Conservation (phyloP, 1,284 basidiomycete species). For the Gymnopus androsaceus region DNA sequence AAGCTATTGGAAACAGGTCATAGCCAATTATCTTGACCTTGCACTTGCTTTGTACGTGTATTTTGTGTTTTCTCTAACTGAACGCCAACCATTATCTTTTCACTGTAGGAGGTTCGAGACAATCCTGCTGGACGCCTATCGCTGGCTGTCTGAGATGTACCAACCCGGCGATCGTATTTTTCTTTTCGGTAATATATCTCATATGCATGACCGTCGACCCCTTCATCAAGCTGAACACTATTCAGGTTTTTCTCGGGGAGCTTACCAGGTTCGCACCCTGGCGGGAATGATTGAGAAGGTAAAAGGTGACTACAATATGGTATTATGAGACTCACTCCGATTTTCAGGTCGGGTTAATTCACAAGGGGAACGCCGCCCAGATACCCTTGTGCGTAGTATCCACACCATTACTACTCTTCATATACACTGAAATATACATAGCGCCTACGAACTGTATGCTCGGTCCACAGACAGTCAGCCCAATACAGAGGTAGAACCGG, state of each 20-base stretch:
- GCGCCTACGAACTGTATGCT: constrained; percentile 34
- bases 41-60: neutral
- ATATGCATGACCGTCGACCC: too few relatives aligned
- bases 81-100: neutral
- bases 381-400: too few relatives aligned
- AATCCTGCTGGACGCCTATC: neutral
- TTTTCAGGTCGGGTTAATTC: too few relatives aligned
- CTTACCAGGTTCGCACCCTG: constrained; percentile 34
- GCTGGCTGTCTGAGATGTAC: constrained; percentile 36
- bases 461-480: too few relatives aligned
- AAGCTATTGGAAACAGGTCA: neutral
- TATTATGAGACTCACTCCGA: too few relatives aligned
- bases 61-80: neutral
- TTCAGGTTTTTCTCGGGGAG: too few relatives aligned
- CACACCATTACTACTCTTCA: constrained; percentile 27
- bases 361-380: too few relatives aligned
- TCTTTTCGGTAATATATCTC: too few relatives aligned
- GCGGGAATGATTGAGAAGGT: constrained; percentile 35
- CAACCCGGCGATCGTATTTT: too few relatives aligned
- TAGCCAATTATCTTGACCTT: neutral
- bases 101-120: neutral
- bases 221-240: too few relatives aligned
- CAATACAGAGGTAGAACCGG: too few relatives aligned
- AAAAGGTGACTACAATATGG: neutral
- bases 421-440: constrained; percentile 20